phyloP scores from a whole-genome alignment of 768 basidiomycete genomes.

The Albatrellus ellisii region DNA sequence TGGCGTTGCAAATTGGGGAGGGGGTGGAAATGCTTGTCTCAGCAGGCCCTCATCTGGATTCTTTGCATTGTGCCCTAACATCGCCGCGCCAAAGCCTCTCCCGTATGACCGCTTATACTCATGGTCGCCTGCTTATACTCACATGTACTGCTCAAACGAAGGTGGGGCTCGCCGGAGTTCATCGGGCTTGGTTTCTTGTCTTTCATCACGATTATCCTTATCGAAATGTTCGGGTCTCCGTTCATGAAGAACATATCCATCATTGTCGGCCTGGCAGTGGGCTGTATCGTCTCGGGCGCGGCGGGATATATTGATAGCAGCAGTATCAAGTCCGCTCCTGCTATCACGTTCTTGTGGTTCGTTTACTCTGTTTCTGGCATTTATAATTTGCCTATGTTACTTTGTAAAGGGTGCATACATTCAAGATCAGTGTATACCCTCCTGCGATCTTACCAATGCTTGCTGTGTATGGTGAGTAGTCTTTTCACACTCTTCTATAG shows the following conservation, averaged over 20 bases:
- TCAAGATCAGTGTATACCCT: constrained; percentile 65
- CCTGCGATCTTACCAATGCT: constrained; percentile 54
- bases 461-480: constrained; percentile 36
- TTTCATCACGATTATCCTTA: constrained; percentile 62
- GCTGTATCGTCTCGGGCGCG: constrained; percentile 72
- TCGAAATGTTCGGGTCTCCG: constrained; percentile 74
- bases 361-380: constrained; percentile 3
- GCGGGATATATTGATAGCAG: constrained; percentile 64
- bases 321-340: constrained; percentile 53
- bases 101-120: constrained; percentile 25
- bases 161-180: constrained; percentile 75
- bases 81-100: constrained; percentile 53
- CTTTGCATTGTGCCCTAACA: constrained; percentile 62
- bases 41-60: constrained; percentile 47
- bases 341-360: constrained; percentile 72
- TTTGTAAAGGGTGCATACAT: constrained; percentile 47
- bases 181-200: constrained; percentile 82
- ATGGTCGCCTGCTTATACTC: not conserved
- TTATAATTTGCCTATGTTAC: not conserved
- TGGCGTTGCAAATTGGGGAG: constrained; percentile 74
- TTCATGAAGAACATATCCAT: constrained; percentile 75
- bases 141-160: constrained; percentile 12
- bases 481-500: constrained; percentile 9
- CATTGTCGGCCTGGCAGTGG: constrained; percentile 61
- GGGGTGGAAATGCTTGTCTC: constrained; percentile 64